Base-by-base conservation (phyloP, 192 early-diverging fungal genomes). In the Podila horticola region DNA sequence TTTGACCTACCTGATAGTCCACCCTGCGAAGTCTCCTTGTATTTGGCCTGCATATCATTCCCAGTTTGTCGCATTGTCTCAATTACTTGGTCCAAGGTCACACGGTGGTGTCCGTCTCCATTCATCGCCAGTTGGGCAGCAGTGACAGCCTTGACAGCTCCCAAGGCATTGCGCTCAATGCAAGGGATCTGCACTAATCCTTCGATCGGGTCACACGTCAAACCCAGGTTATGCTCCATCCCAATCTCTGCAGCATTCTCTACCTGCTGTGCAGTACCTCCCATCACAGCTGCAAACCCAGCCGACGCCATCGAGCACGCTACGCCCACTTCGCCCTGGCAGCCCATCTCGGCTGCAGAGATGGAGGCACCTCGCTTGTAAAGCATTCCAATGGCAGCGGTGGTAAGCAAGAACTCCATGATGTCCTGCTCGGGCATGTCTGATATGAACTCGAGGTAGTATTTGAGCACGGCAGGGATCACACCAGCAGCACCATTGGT, bases 201-300 rank as follows among this genome's bases (percentile, higher is more conserved):
- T 72, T 90, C 91, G 58, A 96, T 93, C 0, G 97, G 96, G 71
- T 98, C 94, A 77, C 93, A 95, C 0, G 94, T 95, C 69, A 95
- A 74, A 26, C 93, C 93, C 51, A 95, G 69, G 81, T 95, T 93
- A 63, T 94, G 92, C 67, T 94, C 93, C 95, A 98, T 98, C 29
- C 94, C 95, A 76, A 98, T 98, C 75, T 98, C 97, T 48, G 97
- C 97, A 0, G 96, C 95, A 71, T 98, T 97, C 75, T 97, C 96
- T 4, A 98, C 92, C 87, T 97, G 95, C 55, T 91, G 89, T 4
- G 92, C 88, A 0, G 93, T 90, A 15, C 95, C 97, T 58, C 96
- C 97, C 96, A 98, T 97, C 8, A 98, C 96, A 20, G 96, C 96
- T 3, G 95, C 91, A 73, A 97, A 97, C 2, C 92, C 97, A 0